Base-by-base conservation (phyloP, 2,329 filamentous ascomycete genomes). In the Rachicladosporium sp. region DNA sequence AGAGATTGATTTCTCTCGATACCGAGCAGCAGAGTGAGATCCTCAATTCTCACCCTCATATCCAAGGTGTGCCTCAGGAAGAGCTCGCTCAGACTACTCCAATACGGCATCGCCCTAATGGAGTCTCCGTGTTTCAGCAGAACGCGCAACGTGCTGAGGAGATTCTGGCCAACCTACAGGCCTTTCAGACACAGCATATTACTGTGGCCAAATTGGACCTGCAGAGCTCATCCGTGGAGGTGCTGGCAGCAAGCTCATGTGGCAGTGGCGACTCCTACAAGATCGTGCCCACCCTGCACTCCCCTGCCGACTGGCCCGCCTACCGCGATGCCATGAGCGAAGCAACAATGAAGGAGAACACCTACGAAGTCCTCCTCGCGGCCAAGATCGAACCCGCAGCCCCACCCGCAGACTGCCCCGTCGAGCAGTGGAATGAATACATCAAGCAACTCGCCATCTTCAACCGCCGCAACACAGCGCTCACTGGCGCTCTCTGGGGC, bases 341-440 rank as follows among this genome's bases (percentile, higher is more conserved):
- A 37, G 54, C 55, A 6, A 42, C 45, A 2, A 46, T 51, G 35
- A 57, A 54, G 36, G 55, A 58, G 43, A 57, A 55, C 38, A 54
- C 51, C 11, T 41, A 46, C 12, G 52, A 55, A 12, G 51, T 55
- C 6, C 44, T 58, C 2, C 40, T 45, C 8, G 55, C 52, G 27
- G 43, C 35, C 12, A 55, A 55, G 37, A 46, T 42, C 37, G 53
- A 56, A 32, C 55, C 55, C 2, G n/a, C 35, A n/a, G 41, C 42
- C 10, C 52, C 52, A 4, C 11, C 42, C 4, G 35, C 41, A 6
- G 45, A 54, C 19, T 41, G 46, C 12, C 48, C 48, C 11, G 41
- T 56, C 12, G 52, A 55, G 37, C 46, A 49, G 6, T 53, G 53
- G 50, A 58, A 58, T 38, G 55, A 58, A 33, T 55, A 57, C 43